phyloP scores from a whole-genome alignment of 1,284 basidiomycete species.

The Amylostereum chailletii region DNA sequence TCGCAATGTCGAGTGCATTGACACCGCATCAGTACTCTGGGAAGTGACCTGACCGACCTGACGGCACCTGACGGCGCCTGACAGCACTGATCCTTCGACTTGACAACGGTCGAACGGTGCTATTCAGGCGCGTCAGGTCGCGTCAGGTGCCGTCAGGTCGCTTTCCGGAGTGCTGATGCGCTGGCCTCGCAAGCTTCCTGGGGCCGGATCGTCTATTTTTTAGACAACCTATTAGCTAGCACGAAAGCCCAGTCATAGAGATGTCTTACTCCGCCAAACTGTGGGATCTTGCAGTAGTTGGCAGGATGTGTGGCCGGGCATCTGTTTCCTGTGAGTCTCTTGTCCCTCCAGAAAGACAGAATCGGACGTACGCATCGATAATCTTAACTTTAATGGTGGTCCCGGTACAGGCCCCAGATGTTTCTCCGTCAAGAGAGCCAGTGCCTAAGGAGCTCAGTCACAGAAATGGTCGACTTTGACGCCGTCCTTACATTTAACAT shows the following conservation, averaged over 20 bases:
- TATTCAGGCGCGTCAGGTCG: too few species aligned
- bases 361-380: conserved; percentile 17
- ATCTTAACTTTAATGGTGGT: conserved; percentile 21
- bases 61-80: too few species aligned
- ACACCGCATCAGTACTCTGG: too few species aligned
- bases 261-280: conserved; percentile 18
- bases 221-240: background rate
- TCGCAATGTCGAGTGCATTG: conserved; percentile 21
- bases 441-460: conserved; percentile 9
- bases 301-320: conserved; percentile 20
- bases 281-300: conserved; percentile 21
- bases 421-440: conserved; percentile 19
- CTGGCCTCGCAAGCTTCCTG: conserved; percentile 19
- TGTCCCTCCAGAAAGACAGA: background rate
- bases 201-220: conserved; percentile 14
- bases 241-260: background rate
- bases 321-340: conserved; percentile 6
- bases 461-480: too few species aligned
- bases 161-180: too few species aligned
- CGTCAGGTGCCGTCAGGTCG: too few species aligned
- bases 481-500: conserved; percentile 12
- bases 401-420: conserved; percentile 16
- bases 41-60: too few species aligned
- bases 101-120: too few species aligned
- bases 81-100: too few species aligned